phyloP scores from a whole-genome alignment of 306 rosid genomes.

The Cucurbita maxima region DNA sequence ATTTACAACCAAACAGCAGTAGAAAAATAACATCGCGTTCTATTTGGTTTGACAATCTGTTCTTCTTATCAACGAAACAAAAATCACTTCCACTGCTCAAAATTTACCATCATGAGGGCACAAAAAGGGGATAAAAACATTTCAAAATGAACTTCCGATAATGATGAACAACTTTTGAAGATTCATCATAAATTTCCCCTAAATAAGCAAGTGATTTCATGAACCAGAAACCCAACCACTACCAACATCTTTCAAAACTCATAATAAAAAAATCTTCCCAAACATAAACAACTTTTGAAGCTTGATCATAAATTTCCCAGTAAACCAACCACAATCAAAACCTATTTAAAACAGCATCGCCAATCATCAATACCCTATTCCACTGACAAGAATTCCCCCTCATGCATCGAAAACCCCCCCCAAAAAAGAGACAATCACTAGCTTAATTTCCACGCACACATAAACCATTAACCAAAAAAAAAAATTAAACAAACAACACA shows the following conservation, averaged over 20 bases:
- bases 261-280: not conserved
- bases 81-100: not conserved
- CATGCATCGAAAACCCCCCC: not conserved
- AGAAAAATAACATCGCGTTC: too few species aligned
- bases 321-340: not conserved
- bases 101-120: not conserved
- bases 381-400: not conserved
- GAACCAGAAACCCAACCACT: not conserved
- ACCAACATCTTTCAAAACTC: not conserved
- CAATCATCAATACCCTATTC: not conserved
- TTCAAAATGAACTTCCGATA: not conserved
- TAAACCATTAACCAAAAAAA: not conserved
- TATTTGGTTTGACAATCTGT: too few species aligned
- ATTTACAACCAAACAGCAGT: not conserved
- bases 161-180: not conserved
- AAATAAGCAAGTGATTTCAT: not conserved
- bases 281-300: not conserved
- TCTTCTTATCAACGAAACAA: not conserved
- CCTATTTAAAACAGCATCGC: not conserved
- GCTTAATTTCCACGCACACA: not conserved
- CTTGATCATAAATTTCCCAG: not conserved
- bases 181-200: not conserved
- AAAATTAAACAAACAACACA: not conserved
- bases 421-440: not conserved
- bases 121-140: not conserved